Evolutionary conservation across 768 basidiomycete species (phyloP), one percentile per base, ranked within the genome.

Genomic region (Rhizopogon sp.): DNA sequence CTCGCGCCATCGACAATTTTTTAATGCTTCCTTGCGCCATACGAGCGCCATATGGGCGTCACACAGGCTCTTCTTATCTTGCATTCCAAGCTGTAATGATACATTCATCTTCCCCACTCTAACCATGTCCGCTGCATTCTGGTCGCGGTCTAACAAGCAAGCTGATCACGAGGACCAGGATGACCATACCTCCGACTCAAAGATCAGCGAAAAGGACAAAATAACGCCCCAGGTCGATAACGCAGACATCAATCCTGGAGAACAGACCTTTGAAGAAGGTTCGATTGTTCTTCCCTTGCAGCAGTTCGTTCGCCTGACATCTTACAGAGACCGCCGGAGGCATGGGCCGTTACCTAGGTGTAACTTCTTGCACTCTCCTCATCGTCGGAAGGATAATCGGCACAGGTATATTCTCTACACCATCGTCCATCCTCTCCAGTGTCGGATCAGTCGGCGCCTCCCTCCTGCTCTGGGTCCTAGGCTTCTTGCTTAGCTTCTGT

Each of bases 331-430:
- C 75, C 3, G 78, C 78, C 5, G 82, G 81, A 20, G 82, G 82
- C 7, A 79, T 83, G 67, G 80, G 82, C 3, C 75, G 82, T 40
- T 80, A 83, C 60, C 69, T 82, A 0, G 81, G 82, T 9, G 74
- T 83, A 2, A 78, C 79, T 55, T 79, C 76, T 43, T 83, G 81
- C 56, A 83, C 81, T 0, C 74, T 83, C 59, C 70, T 82, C 17
- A 82, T 81, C 37, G 75, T 82, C 28, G 82, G 82, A 0, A 73
- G 75, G 25, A 81, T 84, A 55, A 82, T 83, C 58, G 82, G 83
- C 0, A 84, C 82, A 0, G 83, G 82, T n/a, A 84, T 85, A 56
- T 84, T 84, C 68, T 81, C 81, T 1, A 83, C 82, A 0, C 83
- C 83, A 0, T 82, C 81, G 0, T 79, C 79, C 0, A 84, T 85